Base-by-base conservation (phyloP, 2,329 filamentous ascomycete genomes). In the Cryphonectria japonica region DNA sequence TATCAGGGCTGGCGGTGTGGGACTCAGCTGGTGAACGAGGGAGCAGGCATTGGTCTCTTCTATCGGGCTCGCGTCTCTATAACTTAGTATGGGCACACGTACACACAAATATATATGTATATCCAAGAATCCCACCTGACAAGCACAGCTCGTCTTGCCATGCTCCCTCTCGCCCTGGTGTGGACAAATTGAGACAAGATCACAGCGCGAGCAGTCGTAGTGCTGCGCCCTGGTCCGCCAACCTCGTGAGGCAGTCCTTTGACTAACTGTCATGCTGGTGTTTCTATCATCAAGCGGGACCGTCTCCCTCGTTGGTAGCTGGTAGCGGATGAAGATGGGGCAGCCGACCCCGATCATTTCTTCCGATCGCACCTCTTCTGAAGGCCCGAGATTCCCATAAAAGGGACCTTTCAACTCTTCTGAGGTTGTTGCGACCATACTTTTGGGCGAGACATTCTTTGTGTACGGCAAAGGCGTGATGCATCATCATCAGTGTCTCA, bases 1-100 rank as follows among this genome's bases (percentile, higher is more conserved):
- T 32, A 59, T 81, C 39, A 79, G 81, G 66, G 72, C 72, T 29
- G 72, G 72, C 26, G 72, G 72, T n/a, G 66, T 60, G 52, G 72
- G 68, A 9, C 50, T 66, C 63, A 29, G 37, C 29, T 46, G 63
- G 70, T 69, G 39, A 60, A 34, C 29, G 14, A 19, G 29, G 29
- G 34, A 34, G 3, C 34, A 32, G 16, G 14, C 54, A 59, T 57
- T 32, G 34, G 19, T 41, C 34, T n/a, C 39, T 62, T 34, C 6
- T 34, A n/a, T 61, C 29, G 26, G 4, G 26, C 54, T 19, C 16
- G 26, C 32, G 26, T 2, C 37, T 29, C 4, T 8, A 34, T 9
- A 57, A 1, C 7, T 6, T 32, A 59, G 26, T 32, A 16, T 19
- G 29, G 26, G 29, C 29, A 59, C 14, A 29, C 3, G 16, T 13